Base-by-base conservation (phyloP, 768 basidiomycete genomes). In the Russula virescens region DNA sequence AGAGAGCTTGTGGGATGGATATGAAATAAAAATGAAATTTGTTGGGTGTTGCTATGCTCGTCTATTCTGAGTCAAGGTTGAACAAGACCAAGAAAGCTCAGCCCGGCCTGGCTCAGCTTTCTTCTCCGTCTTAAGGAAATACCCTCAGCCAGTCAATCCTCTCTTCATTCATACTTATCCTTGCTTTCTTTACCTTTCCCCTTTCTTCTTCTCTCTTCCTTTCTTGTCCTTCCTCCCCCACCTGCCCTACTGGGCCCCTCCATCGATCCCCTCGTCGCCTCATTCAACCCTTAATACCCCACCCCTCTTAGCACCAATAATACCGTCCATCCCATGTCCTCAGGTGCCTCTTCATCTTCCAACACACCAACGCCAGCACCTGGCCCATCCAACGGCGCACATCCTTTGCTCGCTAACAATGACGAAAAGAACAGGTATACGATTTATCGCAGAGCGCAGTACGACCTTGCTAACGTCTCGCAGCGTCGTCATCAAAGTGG, bases 401-500 rank as follows among this genome's bases (percentile, higher is more conserved):
- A 78, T 67, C 73, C 77, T 25, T 78, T 79, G 55, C 72, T 79
- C 52, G 81, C 85, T 73, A 84, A 83, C 70, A 83, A 79, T 67
- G 87, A 89, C 69, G 87, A 89, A 73, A 87, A 86, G 80, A 89
- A 89, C 72, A 88, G 83, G 84, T 82, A 58, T 57, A 71, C 62
- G 40, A n/a, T 19, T 21, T 23, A n/a, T 45, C 34, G 16, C 38
- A 3, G 47, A 26, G 43, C 6, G 14, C 46, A 25, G 47, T 16
- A 48, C 45, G 8, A 16, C 21, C 25, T 49, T 14, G 55, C 21
- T 57, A 55, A 54, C 34, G 58, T 40, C 43, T n/a, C 23, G 10
- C 73, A 90, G 91, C 73, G 92, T 97, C 69, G 94, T 96, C 57
- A 91, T 97, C 75, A 98, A 99, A 76, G 96, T 99, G 55, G 96